Conservation (phyloP, 225 moss, liverwort and hornwort genomes). For the Pleurozium schreberi region DNA sequence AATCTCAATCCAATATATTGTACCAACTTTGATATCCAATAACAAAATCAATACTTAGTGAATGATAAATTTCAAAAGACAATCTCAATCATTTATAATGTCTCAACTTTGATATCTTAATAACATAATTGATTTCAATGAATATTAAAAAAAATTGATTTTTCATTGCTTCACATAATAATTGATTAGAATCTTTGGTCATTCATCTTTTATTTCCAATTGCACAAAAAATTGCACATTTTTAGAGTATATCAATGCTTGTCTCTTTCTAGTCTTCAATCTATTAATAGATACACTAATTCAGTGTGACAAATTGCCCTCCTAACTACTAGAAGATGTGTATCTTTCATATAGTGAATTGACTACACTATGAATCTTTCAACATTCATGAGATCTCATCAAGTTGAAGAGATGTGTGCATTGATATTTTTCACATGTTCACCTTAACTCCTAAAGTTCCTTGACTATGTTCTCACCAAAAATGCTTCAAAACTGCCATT, state of each 20-base stretch:
- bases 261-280: neutral
- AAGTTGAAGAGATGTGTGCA: no score
- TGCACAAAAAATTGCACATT: neutral
- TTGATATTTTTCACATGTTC: no score
- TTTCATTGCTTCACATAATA: neutral
- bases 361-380: neutral
- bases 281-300: neutral
- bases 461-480: no score
- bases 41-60: neutral
- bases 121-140: no score
- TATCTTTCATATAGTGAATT: neutral
- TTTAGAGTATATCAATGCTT: rapidly evolving
- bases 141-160: neutral
- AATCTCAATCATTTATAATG: no score
- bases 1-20: neutral
- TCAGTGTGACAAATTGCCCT: neutral
- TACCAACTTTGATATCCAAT: neutral
- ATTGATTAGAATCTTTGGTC: neutral
- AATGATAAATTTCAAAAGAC: no score
- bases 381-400: neutral
- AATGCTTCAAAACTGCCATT: no score
- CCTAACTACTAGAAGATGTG: no score
- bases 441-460: no score
- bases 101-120: no score
- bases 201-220: neutral